These are phyloP conservation scores for Blastobotrys raffinosifermentans DNA, from an alignment of 1,139 yeast genomes.

Conservation along the genomic window DNA sequence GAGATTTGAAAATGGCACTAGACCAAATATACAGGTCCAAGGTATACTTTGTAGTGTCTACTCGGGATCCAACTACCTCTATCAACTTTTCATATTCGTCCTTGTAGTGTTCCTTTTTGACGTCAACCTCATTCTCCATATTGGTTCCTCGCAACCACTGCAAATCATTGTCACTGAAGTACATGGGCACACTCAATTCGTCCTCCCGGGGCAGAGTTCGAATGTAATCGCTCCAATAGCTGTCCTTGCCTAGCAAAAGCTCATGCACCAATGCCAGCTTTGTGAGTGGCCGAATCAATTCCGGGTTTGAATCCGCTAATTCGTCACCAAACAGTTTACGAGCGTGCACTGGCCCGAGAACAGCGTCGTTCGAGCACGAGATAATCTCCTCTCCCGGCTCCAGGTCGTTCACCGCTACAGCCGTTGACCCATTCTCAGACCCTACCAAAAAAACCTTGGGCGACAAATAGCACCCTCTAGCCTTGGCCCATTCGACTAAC, in stretches of 20 bases:
- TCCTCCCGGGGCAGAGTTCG: slow-evolving; percentile 49
- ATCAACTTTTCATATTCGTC: slow-evolving; percentile 25
- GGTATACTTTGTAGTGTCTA: slow-evolving; percentile 8
- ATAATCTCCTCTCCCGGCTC: slow-evolving; percentile 18
- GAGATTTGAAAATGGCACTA: slow-evolving; percentile 57
- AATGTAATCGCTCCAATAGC: slow-evolving; percentile 45
- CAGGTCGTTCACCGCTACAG: slow-evolving; percentile 19
- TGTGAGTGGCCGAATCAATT: slow-evolving; percentile 9
- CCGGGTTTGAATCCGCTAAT: slow-evolving; percentile 3
- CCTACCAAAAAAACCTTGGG: slow-evolving; percentile 8
- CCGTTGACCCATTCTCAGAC: slow-evolving; percentile 18
- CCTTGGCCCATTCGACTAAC: slow-evolving; percentile 12
- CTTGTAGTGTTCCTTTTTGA: slow-evolving; percentile 25
- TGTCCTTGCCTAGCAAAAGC: slow-evolving; percentile 14
- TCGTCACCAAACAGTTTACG: slow-evolving; percentile 14
- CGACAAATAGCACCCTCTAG: slow-evolving; percentile 9
- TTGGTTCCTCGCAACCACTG: slow-evolving; percentile 58
- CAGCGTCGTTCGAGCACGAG: slow-evolving; percentile 21
- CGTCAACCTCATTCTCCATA: slow-evolving; percentile 33
- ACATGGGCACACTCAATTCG: slow-evolving; percentile 53
- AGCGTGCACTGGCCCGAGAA: slow-evolving; percentile 26
- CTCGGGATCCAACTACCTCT: slow-evolving; percentile 10
- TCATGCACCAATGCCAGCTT: slow-evolving; percentile 24
- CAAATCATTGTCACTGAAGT: slow-evolving; percentile 53
- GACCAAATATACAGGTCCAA: slow-evolving; percentile 63